phyloP scores from a whole-genome alignment of 2,329 filamentous ascomycete genomes.

The Fusarium transvaalense region DNA sequence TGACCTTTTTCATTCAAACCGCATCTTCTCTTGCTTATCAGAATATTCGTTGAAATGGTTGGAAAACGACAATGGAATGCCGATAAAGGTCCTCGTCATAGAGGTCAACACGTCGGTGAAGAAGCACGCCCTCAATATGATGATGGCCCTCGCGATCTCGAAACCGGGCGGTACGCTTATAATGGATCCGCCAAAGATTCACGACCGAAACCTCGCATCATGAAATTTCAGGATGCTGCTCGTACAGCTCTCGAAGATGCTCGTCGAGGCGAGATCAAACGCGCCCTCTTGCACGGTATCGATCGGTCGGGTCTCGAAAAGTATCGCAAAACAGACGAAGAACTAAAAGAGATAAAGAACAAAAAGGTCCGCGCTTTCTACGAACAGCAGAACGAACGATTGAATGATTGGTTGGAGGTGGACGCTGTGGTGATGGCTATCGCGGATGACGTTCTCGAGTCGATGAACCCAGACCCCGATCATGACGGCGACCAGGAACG shows the following conservation, averaged over 20 bases:
- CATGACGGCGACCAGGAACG: constrained; percentile 52
- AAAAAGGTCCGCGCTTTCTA: constrained; percentile 50
- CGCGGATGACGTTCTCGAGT: constrained; percentile 52
- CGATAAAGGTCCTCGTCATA: constrained; percentile 16
- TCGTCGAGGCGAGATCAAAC: constrained; percentile 50
- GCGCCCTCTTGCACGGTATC: constrained; percentile 49
- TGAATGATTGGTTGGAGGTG: constrained; percentile 54
- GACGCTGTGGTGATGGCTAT: constrained; percentile 53
- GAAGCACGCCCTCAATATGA: constrained; percentile 16
- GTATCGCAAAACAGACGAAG: constrained; percentile 49
- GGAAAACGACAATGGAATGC: constrained; percentile 38
- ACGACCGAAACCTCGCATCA: constrained; percentile 36
- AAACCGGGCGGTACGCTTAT: constrained; percentile 29
- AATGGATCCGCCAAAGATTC: constrained; percentile 4
- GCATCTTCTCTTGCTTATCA: neutral
- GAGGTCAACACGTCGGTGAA: constrained; percentile 20
- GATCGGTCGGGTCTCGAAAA: constrained; percentile 47
- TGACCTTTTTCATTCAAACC: neutral
- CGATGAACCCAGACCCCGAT: constrained; percentile 54
- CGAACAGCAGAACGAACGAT: constrained; percentile 48
- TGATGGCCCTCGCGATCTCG: constrained; percentile 42
- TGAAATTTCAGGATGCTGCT: constrained; percentile 57
- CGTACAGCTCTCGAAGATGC: constrained; percentile 50
- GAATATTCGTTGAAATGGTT: constrained; percentile 28
- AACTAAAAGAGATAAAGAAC: constrained; percentile 48